Base-by-base conservation (phyloP, 371 early-diverging fungal species). In the Mucor piriformis region DNA sequence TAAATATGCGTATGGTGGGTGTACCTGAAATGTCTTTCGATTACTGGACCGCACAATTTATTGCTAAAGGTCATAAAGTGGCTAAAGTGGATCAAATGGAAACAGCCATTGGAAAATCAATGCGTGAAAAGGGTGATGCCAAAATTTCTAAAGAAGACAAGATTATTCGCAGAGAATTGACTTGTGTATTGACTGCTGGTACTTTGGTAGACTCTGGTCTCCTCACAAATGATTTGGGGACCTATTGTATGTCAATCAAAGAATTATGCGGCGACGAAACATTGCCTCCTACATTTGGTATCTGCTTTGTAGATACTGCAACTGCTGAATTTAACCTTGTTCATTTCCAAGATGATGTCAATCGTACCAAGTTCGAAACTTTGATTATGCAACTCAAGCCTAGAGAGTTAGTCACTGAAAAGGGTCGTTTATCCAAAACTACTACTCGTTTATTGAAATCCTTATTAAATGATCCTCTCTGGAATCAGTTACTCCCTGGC, bases 1-100 rank as follows among this genome's bases (percentile, higher is more conserved):
- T 94, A 37, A 97, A 97, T 75, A 99, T 99, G 99, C 84, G 94
- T 37, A 99, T 99, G 99, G 97, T 94, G 0, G 99, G 99, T 8
- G 95, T 99, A 0, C 99, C 99, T 16, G 99, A 98, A 70, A 81
- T 81, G 35, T 86, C 91, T 3, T 96, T 99, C 66, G 98, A 99
- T 47, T 82, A 88, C 62, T 99, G 99, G 99, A 95, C 96, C 0
- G 83, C 92, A 0, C 93, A 96, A 74, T 99, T 99, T 70, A 86
- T 99, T 56, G 96, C 96, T 21, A 89, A 92, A 69, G 99, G 99
- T 27, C 67, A 82, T 79, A 99, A 97, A 69, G 94, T 99, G 0
- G 99, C 97, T 0, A 90, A 91, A 38, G 99, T 99, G 8, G 99
- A 99, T 61, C 99, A 99, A 74, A 89, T 92, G 86, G 99, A 99